Base-by-base conservation (phyloP, 1,284 basidiomycete species). In the Cutaneotrichosporon cutaneum region DNA sequence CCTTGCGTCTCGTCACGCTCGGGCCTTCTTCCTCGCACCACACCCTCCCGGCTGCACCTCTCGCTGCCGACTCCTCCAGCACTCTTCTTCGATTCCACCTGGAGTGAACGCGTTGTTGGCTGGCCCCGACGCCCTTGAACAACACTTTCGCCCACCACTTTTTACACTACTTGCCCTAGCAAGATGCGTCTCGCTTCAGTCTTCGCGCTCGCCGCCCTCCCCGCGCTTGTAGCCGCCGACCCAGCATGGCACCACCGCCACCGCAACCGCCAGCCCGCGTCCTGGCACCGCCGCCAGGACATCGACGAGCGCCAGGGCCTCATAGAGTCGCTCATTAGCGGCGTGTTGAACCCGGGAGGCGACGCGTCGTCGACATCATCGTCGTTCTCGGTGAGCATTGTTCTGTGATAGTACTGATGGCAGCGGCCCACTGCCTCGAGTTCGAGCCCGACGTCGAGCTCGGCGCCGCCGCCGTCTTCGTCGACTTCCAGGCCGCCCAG, bases 131-230 rank as follows among this genome's bases (percentile, higher is more conserved):
- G 48, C 48, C 48, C 27, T n/a, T 51, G 26, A 51, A 54, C 52
- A 54, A 26, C 52, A 39, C 35, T 13, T 39, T 35, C 30, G 9
- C 51, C 4, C 21, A 32, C 35, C 35, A 18, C 4, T 51, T 36
- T n/a, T 36, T 35, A 36, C 52, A 45, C 27, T 27, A 30, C 26
- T 14, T 26, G 14, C 13, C n/a, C 16, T 44, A 27, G 10, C 33
- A 7, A 45, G 33, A 61, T 61, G 60, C 60, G 60, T 22, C 13
- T 61, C 21, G 18, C 55, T 10, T 48, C 55, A 2, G 21, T 32
- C 3, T 4, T 36, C n/a, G 39, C 60, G 13, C 3, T 61, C n/a
- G 13, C 39, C n/a, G 60, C 60, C 3, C 16, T 61, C 13, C 60
- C 60, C 9, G 36, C 50, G 2, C 48, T 58, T 6, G 60, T 44